These are phyloP conservation scores for Phytopythium mirpurense DNA, from an alignment of 352 stramenopile species.

Conservation along the genomic window DNA sequence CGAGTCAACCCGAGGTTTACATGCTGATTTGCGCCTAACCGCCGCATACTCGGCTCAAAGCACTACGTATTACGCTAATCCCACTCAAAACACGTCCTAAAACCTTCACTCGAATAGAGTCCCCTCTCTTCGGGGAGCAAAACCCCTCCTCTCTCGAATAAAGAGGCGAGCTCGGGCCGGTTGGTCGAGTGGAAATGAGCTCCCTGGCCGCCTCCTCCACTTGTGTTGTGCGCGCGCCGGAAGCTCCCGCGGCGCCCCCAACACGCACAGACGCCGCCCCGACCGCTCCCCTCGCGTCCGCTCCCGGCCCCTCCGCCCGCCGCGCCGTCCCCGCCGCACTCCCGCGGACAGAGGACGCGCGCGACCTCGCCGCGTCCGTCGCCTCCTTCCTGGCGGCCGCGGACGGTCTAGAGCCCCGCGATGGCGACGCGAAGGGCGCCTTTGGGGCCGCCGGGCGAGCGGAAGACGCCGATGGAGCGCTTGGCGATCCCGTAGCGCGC, in stretches of 20 bases:
- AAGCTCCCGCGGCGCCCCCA: background rate
- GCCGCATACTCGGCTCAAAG: too few species aligned
- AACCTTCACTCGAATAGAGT: too few species aligned
- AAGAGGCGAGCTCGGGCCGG: background rate
- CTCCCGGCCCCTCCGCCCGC: background rate
- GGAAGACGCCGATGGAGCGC: too few species aligned
- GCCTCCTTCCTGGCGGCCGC: background rate
- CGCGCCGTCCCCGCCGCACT: background rate
- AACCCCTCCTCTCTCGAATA: background rate
- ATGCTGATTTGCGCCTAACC: too few species aligned
- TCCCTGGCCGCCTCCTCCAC: background rate
- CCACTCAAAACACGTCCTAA: too few species aligned
- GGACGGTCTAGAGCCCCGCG: background rate
- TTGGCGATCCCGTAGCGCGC: background rate
- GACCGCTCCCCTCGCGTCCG: background rate
- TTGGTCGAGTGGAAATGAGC: background rate
- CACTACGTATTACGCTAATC: too few species aligned
- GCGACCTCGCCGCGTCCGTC: background rate
- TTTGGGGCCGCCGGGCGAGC: too few species aligned
- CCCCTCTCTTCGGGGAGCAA: too few species aligned
- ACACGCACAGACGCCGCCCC: background rate
- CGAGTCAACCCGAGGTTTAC: too few species aligned
- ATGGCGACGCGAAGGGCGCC: background rate
- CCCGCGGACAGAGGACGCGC: background rate
- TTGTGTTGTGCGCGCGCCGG: slow-evolving; percentile 1